These are phyloP conservation scores for Coemansia sp. DNA, from an alignment of 192 early-diverging fungal species.

Conservation along the genomic window DNA sequence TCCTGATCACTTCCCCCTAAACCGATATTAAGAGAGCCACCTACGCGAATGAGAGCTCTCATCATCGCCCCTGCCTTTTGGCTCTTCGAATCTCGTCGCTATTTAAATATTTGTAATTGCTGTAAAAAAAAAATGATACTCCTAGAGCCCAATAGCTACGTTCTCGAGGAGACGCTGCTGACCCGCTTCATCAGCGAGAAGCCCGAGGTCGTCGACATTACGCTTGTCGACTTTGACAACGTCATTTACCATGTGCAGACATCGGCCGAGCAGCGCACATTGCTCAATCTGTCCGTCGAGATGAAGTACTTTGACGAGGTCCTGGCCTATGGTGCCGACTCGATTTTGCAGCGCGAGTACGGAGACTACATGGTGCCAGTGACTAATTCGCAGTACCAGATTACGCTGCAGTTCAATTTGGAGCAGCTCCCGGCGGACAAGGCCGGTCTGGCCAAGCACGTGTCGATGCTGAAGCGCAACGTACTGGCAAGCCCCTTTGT, in stretches of 20 bases:
- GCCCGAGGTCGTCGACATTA: conserved; percentile 72
- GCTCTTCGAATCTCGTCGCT: too few relatives aligned
- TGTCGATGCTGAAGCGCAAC: conserved; percentile 93
- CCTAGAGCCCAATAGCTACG: conserved; percentile 58
- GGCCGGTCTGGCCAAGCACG: conserved; percentile 77
- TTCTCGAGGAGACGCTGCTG: conserved; percentile 66
- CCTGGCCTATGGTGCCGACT: conserved; percentile 76
- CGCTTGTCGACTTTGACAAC: conserved; percentile 96
- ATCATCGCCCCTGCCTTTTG: too few relatives aligned
- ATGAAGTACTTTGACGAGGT: conserved; percentile 89
- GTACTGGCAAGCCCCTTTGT: conserved; percentile 93
- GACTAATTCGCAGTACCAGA: conserved; percentile 74
- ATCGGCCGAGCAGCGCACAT: conserved; percentile 43
- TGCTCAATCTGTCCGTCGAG: conserved; percentile 75
- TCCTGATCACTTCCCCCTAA: too few relatives aligned
- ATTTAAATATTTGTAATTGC: too few relatives aligned
- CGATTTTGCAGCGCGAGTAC: conserved; percentile 85
- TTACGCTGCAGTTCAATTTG: conserved; percentile 84
- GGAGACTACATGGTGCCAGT: conserved; percentile 63
- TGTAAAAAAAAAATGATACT: conserved; percentile 54
- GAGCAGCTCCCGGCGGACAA: conserved; percentile 73
- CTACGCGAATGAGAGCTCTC: too few relatives aligned
- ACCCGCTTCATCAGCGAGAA: conserved; percentile 69
- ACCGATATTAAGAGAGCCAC: too few relatives aligned
- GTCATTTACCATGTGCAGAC: conserved; percentile 87